Base-by-base conservation (phyloP, 2,329 filamentous ascomycete species). In the Penicillium sp. region DNA sequence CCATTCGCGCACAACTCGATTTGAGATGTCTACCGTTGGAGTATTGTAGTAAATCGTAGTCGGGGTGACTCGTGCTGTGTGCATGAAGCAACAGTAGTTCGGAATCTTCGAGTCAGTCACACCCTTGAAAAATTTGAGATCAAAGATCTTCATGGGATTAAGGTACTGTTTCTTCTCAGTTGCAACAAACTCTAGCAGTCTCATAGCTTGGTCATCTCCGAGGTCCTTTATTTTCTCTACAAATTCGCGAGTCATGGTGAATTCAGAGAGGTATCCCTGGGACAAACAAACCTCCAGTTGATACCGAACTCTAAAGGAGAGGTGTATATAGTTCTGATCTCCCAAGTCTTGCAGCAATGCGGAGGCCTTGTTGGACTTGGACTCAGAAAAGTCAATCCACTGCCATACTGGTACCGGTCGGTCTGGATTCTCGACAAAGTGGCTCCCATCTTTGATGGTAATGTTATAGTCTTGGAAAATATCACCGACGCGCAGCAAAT, bases 261-360 rank as follows among this genome's bases (percentile, higher is more conserved):
- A 84, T 70, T 97, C 93, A 50, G 87, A 88, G 12, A 99, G 75
- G 25, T 85, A 79, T 0, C 87, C 86, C 28, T 88, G 84, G 0
- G 92, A 96, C n/a, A 97, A 81, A 69, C 93, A 97, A 0, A 91
- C 92, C 71, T 99, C 93, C 0, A 99, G 82, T 69, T 96, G 91
- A 68, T 97, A 99, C 16, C 90, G 84, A 1, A 96, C 84, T 0
- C 85, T 76, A 58, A 91, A 97, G 0, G 84, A 76, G 4, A 93
- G 77, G 52, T 74, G 61, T 30, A 77, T 64, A 59, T 74, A 72
- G 10, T 60, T 63, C 22, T 69, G 59, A 22, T 71, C 57, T 61
- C 63, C 61, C 36, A 76, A 60, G 28, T 74, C 73, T 25, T 77
- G 65, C 56, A 61, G 62, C 53, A 52, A 77, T 53, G 40, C 69